Evolutionary conservation across 495 filamentous ascomycete species (phyloP).

Genomic region (Rhypophila decipiens): DNA sequence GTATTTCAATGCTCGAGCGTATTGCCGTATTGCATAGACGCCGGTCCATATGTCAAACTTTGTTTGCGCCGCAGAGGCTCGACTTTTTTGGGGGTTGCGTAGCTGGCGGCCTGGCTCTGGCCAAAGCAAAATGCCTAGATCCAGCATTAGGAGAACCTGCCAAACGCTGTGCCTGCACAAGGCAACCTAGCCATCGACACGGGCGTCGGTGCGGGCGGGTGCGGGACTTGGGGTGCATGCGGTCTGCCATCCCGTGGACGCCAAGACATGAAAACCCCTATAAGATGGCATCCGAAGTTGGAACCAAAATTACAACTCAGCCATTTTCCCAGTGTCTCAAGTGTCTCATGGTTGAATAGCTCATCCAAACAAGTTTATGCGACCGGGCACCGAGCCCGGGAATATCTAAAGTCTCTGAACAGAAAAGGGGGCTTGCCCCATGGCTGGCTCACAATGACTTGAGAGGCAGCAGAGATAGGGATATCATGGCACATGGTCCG

Average conservation of each 20-base stretch:
- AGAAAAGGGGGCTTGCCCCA: too few species aligned
- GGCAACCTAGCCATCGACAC: background rate
- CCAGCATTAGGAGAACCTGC: background rate
- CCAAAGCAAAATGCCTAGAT: background rate
- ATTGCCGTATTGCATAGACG: too few species aligned
- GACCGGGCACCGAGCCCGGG: too few species aligned
- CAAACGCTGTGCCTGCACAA: background rate
- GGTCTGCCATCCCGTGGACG: background rate
- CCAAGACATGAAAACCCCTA: background rate
- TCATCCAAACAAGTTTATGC: too few species aligned
- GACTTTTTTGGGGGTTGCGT: background rate
- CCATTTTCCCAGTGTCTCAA: conserved; percentile 26
- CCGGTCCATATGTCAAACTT: too few species aligned
- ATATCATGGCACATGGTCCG: too few species aligned
- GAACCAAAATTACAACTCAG: conserved; percentile 15
- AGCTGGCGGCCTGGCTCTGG: too few species aligned
- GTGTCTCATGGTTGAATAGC: conserved; percentile 27
- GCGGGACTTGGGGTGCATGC: background rate
- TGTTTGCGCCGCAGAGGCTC: background rate
- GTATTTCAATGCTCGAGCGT: too few species aligned
- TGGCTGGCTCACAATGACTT: too few species aligned
- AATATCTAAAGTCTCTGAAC: too few species aligned
- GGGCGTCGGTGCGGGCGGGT: too few species aligned
- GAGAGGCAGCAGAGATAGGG: too few species aligned
- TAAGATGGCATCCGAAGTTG: background rate